Evolutionary conservation across 2,329 filamentous ascomycete species (phyloP).

Genomic region (Acephala macrosclerotiorum): DNA sequence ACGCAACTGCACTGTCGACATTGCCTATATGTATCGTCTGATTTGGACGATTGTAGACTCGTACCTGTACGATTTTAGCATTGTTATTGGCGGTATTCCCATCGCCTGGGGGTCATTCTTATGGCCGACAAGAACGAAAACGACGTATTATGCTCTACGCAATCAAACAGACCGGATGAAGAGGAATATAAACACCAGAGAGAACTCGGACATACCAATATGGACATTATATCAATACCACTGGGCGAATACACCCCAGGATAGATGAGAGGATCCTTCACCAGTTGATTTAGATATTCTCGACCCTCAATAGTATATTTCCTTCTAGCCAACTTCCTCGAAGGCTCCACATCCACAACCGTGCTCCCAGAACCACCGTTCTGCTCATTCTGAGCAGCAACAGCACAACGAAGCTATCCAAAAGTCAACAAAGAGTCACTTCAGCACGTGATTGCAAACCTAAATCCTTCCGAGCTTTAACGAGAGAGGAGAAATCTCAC

Average conservation of each 20-base stretch:
- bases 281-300: neutral
- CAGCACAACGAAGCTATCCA: constrained; percentile 5
- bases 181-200: no score
- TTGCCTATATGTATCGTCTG: constrained; percentile 88
- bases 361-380: neutral
- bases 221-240: constrained; percentile 62
- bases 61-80: constrained; percentile 27
- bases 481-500: constrained; percentile 20
- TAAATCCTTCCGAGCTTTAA: neutral
- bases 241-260: constrained; percentile 62
- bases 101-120: neutral
- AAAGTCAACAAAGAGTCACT: neutral
- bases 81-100: neutral
- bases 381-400: neutral
- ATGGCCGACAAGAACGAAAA: no score
- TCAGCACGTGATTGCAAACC: neutral
- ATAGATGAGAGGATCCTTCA: constrained; percentile 57
- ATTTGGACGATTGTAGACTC: constrained; percentile 79
- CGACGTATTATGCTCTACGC: neutral
- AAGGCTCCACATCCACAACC: neutral
- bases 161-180: no score
- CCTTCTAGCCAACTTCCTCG: neutral
- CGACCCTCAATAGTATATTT: neutral
- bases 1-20: constrained; percentile 91
- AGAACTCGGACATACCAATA: constrained; percentile 54